These are phyloP conservation scores for Fusarium nygamai DNA, from an alignment of 2,329 filamentous ascomycete genomes.

Conservation along the genomic window DNA sequence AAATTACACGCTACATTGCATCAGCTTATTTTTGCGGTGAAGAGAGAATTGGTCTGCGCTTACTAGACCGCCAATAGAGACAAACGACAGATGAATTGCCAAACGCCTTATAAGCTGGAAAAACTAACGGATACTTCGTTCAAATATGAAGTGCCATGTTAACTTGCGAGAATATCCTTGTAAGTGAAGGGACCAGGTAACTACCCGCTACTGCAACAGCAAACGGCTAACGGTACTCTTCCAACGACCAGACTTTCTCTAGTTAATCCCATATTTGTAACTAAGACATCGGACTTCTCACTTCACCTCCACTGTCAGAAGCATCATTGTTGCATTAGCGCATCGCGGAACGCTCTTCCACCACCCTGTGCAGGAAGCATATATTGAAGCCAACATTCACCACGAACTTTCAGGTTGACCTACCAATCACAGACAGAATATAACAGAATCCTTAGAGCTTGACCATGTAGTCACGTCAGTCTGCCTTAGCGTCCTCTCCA, in stretches of 20 bases:
- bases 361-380: background rate
- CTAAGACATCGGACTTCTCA: background rate
- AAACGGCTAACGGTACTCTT: background rate
- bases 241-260: background rate
- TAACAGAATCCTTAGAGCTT: background rate
- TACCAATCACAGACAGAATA: background rate
- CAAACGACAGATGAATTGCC: background rate
- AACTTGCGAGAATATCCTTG: background rate
- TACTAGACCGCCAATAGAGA: background rate
- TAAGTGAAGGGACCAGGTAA: background rate
- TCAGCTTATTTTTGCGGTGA: background rate
- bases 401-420: accelerated
- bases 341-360: background rate
- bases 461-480: background rate
- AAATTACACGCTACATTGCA: background rate
- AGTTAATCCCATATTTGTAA: background rate
- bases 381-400: too few relatives aligned
- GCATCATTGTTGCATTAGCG: background rate
- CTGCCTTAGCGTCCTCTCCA: background rate
- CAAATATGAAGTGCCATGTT: background rate
- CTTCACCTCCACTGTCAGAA: background rate
- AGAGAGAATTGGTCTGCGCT: background rate
- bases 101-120: too few relatives aligned
- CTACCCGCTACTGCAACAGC: background rate
- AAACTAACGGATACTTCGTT: too few relatives aligned